Base-by-base conservation (phyloP, 805 yeast species). In the Wickerhamomyces subpelliculosus region DNA sequence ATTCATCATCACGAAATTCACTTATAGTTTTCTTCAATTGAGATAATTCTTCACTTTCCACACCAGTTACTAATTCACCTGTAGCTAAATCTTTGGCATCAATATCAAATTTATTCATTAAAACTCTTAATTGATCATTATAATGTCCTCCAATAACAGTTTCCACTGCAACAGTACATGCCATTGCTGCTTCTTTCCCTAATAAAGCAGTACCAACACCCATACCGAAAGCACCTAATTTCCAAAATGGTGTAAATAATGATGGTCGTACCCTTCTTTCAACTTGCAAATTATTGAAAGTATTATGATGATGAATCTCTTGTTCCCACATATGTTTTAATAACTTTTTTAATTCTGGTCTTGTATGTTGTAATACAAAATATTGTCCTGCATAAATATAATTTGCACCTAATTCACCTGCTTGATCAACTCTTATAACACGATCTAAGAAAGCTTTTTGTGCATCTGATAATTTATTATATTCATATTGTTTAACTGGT, bases 281-380 rank as follows among this genome's bases (percentile, higher is more conserved):
- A 1, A 72, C 64, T 57, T 90, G 97, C 22, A 90, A 65, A 2
- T 68, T 60, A 57, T 93, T 83, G 64, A 93, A 93, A 0, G 96
- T 84, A 45, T 73, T 64, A 56, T 87, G 95, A 54, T 93, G 98
- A 49, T 81, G 87, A 26, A 90, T 70, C 53, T 93, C 98, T 60
- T 93, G 97, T 25, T 89, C 96, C 97, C 97, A 89, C 98, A 93
- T 93, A 57, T 93, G 97, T 52, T 78, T 75, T 52, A 93, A 64
- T 11, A 88, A 68, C 0, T 94, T 90, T 51, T 78, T 85, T 41
- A 90, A 65, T 41, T 79, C 76, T 2, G 95, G 95, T 48, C 73
- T 71, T 40, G 78, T 80, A 38, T 69, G 71, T 11, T 84, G 75
- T 36, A 93, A 65, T 3, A 88, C 88, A 28, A 74, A 65, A 50